Evolutionary conservation across 495 filamentous ascomycete genomes (phyloP).

Genomic region (Umbilicaria muhlenbergii): DNA sequence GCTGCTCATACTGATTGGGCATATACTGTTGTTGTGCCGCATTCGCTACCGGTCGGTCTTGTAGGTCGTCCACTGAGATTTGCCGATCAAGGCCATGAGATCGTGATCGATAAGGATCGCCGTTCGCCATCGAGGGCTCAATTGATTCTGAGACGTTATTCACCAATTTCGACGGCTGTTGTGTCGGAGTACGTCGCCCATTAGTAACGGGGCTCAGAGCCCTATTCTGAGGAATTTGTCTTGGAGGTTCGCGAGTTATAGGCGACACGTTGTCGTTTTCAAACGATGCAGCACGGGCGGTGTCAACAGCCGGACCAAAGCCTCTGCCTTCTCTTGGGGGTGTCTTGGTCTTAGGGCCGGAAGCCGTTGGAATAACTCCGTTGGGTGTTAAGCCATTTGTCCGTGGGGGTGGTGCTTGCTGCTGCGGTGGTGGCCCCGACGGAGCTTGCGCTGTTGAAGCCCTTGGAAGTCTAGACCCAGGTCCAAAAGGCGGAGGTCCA

Average conservation of each 20-base stretch:
- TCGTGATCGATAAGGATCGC: too few relatives aligned
- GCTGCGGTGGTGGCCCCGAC: slow-evolving; percentile 71
- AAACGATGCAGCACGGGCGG: slow-evolving; percentile 24
- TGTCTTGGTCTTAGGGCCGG: slow-evolving; percentile 39
- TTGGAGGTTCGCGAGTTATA: slow-evolving; percentile 30
- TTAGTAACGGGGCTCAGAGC: slow-evolving; percentile 28
- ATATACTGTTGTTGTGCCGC: too few relatives aligned
- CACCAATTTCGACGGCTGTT: slow-evolving; percentile 24
- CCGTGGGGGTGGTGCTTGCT: slow-evolving; percentile 68
- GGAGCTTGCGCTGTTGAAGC: slow-evolving; percentile 56
- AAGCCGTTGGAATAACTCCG: slow-evolving; percentile 24
- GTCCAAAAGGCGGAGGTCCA: slow-evolving; percentile 16
- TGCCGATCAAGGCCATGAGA: too few relatives aligned
- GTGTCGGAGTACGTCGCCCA: slow-evolving; percentile 49
- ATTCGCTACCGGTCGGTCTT: too few relatives aligned
- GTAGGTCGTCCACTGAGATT: too few relatives aligned
- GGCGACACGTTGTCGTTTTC: slow-evolving; percentile 41
- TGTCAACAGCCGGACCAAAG: slow-evolving; percentile 36
- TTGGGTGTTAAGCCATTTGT: slow-evolving; percentile 16
- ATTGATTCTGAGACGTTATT: slow-evolving; percentile 13
- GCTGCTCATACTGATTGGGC: too few relatives aligned
- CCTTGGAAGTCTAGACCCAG: slow-evolving; percentile 51
- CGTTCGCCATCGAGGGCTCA: too few relatives aligned
- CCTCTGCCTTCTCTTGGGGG: slow-evolving; percentile 37
- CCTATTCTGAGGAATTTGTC: slow-evolving; percentile 12